Evolutionary conservation across 208 protist species (phyloP).

Genomic region (Acanthamoeba triangularis): DNA sequence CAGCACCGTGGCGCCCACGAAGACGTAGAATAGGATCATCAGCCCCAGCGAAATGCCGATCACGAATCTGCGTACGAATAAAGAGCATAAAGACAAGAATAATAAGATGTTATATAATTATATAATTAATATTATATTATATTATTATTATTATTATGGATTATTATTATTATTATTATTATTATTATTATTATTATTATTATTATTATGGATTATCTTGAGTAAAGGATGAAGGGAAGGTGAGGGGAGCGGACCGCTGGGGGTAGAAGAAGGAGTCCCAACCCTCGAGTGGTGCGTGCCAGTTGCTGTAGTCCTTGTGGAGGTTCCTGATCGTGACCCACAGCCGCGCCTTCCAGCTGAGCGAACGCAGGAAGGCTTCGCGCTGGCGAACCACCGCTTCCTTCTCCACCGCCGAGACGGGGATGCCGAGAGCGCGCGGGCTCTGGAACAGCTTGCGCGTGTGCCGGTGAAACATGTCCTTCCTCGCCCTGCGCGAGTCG

Average conservation of each 20-base stretch:
- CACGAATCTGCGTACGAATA: neutral
- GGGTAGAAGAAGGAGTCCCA: conserved; percentile 42
- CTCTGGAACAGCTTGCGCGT: conserved; percentile 13
- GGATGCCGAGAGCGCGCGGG: conserved; percentile 96
- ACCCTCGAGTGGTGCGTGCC: conserved; percentile 19
- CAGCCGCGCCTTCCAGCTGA: neutral
- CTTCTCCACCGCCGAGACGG: conserved; percentile 94
- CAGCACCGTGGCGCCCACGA: conserved; percentile 42
- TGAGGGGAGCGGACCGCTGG: neutral
- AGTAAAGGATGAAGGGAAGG: neutral
- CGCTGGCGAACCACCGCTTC: neutral
- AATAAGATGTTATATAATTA: neutral
- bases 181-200: neutral
- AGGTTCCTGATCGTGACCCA: neutral
- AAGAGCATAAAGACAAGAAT: neutral
- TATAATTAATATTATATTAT: neutral
- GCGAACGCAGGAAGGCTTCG: neutral
- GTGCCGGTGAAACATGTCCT: conserved; percentile 39
- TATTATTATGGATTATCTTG: conserved; percentile 98
- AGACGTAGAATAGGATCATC: conserved; percentile 58
- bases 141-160: conserved; percentile 92
- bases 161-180: conserved; percentile 97
- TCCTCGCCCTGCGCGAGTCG: neutral
- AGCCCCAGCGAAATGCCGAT: conserved; percentile 25
- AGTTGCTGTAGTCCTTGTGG: conserved; percentile 96